Percentiles rank a stretch among this genome's conserved stretches.
phyloP scores from a whole-genome alignment of 2,329 filamentous ascomycete genomes.

The Mycosphaerelloides madeirae region DNA sequence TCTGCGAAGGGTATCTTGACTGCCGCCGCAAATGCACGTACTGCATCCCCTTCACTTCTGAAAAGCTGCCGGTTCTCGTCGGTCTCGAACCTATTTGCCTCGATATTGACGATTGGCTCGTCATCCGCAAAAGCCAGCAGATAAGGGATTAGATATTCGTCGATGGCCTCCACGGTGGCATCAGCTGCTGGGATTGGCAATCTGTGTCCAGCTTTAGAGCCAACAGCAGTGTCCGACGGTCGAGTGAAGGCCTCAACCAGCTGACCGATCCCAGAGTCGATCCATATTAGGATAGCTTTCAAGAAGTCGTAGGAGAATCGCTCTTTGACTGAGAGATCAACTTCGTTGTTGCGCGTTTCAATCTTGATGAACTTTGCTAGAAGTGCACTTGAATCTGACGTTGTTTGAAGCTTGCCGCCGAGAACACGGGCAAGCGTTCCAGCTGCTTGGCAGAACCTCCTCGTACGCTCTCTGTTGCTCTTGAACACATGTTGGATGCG shows the following conservation, averaged over 20 bases:
- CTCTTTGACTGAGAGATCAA: slow-evolving; percentile 37
- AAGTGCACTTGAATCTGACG: slow-evolving; percentile 17
- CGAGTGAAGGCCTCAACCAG: slow-evolving; percentile 55
- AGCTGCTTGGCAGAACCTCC: slow-evolving; percentile 59
- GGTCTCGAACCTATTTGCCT: slow-evolving; percentile 54
- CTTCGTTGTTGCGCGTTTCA: slow-evolving; percentile 38
- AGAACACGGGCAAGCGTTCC: slow-evolving; percentile 54
- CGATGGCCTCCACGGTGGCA: slow-evolving; percentile 50
- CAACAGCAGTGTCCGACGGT: slow-evolving; percentile 34
- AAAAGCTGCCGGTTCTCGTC: slow-evolving; percentile 52
- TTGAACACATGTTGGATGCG: slow-evolving; percentile 53
- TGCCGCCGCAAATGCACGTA: slow-evolving; percentile 53
- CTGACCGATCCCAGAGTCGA: slow-evolving; percentile 54
- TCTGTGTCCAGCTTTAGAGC: slow-evolving; percentile 33
- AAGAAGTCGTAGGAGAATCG: slow-evolving; percentile 62
- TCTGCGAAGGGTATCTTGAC: slow-evolving; percentile 51
- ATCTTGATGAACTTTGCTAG: slow-evolving; percentile 24
- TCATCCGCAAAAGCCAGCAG: slow-evolving; percentile 51
- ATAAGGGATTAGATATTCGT: slow-evolving; percentile 56
- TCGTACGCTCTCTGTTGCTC: slow-evolving; percentile 51
- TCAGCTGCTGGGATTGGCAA: slow-evolving; percentile 48
- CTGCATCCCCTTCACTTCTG: slow-evolving; percentile 50
- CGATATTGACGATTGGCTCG: slow-evolving; percentile 51
- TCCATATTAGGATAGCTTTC: slow-evolving; percentile 59
- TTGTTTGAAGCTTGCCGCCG: slow-evolving; percentile 48